A percentile compares a stretch with the other conserved stretches of the same genome.
Conservation (phyloP, 768 basidiomycete species). For the Chalciporus chontae region DNA sequence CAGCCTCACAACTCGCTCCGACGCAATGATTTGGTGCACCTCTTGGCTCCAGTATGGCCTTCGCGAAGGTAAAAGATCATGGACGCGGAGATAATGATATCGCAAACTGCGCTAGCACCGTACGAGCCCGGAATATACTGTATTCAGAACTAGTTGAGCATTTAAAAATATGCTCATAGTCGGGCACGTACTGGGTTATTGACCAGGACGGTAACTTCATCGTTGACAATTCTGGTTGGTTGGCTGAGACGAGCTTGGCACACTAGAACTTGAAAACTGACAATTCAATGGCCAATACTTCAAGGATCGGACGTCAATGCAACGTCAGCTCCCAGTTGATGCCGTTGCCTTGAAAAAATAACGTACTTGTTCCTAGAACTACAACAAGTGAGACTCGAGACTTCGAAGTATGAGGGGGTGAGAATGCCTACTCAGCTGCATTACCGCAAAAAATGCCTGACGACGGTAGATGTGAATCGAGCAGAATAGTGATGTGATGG, state of each 20-base stretch:
- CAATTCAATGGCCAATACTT: not conserved
- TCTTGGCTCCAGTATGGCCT: slow-evolving; percentile 1
- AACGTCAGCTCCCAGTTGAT: not conserved
- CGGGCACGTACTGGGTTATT: not conserved
- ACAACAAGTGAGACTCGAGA: not conserved
- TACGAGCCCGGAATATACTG: not conserved
- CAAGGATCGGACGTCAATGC: not conserved
- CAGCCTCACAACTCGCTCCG: no score
- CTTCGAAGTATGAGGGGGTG: no score
- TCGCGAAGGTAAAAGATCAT: slow-evolving; percentile 7
- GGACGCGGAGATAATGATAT: not conserved
- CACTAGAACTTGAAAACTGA: not conserved
- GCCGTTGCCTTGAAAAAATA: not conserved
- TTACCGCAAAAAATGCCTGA: not conserved
- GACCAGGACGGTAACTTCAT: not conserved
- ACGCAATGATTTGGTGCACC: not conserved
- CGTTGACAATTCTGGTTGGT: not conserved
- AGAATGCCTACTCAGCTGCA: not conserved
- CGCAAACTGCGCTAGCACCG: not conserved
- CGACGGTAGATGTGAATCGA: not conserved
- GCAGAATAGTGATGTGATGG: not conserved
- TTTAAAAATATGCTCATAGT: no score
- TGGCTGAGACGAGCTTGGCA: not conserved
- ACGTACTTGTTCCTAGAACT: not conserved
- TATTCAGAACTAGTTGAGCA: not conserved